These are phyloP conservation scores for Yamadazyma dushanensis DNA, from an alignment of 1,139 yeast species.

Conservation along the genomic window DNA sequence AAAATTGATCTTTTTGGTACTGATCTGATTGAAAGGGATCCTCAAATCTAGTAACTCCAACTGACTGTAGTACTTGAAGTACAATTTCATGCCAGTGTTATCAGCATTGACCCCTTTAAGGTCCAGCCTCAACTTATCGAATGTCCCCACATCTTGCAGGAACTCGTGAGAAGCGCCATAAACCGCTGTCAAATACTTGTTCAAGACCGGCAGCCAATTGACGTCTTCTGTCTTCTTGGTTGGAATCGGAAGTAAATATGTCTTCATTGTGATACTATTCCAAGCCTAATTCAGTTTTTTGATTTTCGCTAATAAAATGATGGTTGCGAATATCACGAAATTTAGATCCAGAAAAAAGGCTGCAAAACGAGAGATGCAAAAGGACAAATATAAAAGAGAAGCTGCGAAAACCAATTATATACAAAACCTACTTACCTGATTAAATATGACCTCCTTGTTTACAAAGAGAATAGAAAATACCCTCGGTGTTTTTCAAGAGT, in stretches of 20 bases:
- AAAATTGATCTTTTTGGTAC: constrained; percentile 56
- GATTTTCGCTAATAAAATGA: neutral
- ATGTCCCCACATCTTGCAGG: constrained; percentile 52
- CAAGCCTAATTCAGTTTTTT: neutral
- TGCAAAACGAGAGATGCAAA: no score
- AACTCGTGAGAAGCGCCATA: constrained; percentile 67
- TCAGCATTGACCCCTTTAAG: constrained; percentile 58
- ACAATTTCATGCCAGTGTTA: constrained; percentile 47
- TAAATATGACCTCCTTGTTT: constrained; percentile 5
- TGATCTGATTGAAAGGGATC: constrained; percentile 63
- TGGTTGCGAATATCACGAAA: neutral
- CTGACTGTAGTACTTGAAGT: constrained; percentile 77
- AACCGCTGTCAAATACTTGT: constrained; percentile 55
- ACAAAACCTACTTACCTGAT: no score
- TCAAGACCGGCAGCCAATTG: constrained; percentile 68
- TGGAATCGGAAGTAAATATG: constrained; percentile 37
- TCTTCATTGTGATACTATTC: constrained; percentile 36
- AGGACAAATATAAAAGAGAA: no score
- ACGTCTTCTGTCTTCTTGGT: constrained; percentile 57
- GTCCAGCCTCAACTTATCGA: constrained; percentile 65
- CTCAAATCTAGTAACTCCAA: constrained; percentile 78
- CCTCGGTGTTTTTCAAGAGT: constrained; percentile 8
- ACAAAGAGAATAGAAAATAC: constrained; percentile 5
- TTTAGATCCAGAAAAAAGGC: neutral
- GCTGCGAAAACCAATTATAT: no score